Percentiles rank a stretch among this genome's conserved stretches.
phyloP scores from a whole-genome alignment of 768 basidiomycete species.

The Saitozyma podzolica region DNA sequence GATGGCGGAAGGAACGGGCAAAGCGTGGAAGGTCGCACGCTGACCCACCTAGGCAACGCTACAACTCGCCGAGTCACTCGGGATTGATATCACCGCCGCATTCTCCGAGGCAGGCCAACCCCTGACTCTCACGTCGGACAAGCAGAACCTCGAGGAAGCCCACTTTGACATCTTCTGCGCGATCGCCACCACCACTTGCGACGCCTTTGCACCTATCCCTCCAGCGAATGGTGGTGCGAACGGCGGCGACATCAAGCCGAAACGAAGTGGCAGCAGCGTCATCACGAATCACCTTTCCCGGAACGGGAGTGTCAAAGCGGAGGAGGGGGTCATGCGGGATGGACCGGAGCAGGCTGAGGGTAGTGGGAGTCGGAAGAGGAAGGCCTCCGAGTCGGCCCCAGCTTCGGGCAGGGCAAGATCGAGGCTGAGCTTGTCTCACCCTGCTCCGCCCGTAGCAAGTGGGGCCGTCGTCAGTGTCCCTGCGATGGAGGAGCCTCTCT shows the following conservation, averaged over 20 bases:
- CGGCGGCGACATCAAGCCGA: slow-evolving; percentile 3
- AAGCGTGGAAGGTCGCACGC: neutral
- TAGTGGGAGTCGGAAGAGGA: neutral
- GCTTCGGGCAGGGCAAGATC: neutral
- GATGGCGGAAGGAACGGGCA: no score
- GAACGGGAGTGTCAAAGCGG: slow-evolving; percentile 2
- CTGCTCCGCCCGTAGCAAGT: neutral
- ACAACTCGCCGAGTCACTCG: slow-evolving; percentile 42
- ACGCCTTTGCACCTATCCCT: slow-evolving; percentile 27
- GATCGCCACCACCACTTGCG: slow-evolving; percentile 50
- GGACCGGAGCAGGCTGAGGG: slow-evolving; percentile 7
- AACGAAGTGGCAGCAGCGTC: neutral
- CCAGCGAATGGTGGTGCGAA: slow-evolving; percentile 2
- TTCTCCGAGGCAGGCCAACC: slow-evolving; percentile 49
- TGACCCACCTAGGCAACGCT: slow-evolving; percentile 39
- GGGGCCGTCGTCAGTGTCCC: neutral
- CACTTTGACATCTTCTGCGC: slow-evolving; percentile 43
- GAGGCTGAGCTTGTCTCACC: neutral
- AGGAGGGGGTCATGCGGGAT: slow-evolving; percentile 4
- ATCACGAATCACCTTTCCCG: neutral
- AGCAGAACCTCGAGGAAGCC: slow-evolving; percentile 24
- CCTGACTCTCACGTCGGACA: slow-evolving; percentile 38
- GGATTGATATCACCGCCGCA: slow-evolving; percentile 34
- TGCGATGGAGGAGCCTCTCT: neutral
- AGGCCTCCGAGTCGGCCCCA: neutral